phyloP scores from a whole-genome alignment of 331 rosid species.

The Spiraea crenata region DNA sequence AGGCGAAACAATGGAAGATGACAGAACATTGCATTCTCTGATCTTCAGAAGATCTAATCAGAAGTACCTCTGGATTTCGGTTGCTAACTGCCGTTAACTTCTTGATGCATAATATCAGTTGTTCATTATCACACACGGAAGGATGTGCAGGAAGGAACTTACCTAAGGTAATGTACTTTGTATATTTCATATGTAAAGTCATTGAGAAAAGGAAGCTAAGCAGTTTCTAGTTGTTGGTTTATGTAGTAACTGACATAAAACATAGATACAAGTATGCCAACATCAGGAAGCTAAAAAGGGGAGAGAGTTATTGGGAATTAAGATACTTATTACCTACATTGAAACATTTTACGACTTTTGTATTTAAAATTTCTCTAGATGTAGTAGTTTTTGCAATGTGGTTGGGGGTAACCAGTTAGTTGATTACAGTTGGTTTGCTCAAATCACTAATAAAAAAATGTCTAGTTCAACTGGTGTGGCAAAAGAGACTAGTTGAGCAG shows the following conservation, averaged over 20 bases:
- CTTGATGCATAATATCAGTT: constrained; percentile 12
- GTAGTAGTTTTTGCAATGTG: too few species aligned
- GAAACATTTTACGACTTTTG: too few species aligned
- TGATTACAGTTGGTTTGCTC: too few species aligned
- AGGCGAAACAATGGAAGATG: constrained; percentile 5
- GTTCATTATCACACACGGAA: neutral
- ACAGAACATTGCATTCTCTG: neutral
- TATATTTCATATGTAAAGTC: neutral
- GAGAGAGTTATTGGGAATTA: neutral
- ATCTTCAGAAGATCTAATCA: constrained; percentile 11
- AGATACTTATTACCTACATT: too few species aligned
- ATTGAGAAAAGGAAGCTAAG: too few species aligned
- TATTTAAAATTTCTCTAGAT: too few species aligned
- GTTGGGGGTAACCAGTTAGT: too few species aligned
- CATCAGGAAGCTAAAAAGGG: neutral
- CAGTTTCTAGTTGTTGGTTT: neutral
- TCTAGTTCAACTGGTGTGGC: too few species aligned
- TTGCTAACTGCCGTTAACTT: constrained; percentile 13
- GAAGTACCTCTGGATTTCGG: constrained; percentile 9
- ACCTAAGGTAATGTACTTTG: neutral
- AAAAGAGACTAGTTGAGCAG: too few species aligned
- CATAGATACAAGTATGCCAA: neutral
- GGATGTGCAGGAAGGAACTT: neutral
- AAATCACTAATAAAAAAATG: too few species aligned
- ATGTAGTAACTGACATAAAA: neutral